A percentile compares a stretch with the other conserved stretches of the same genome.
Conservation (phyloP, 2,329 filamentous ascomycete species). For the Aspergillus fructus region DNA sequence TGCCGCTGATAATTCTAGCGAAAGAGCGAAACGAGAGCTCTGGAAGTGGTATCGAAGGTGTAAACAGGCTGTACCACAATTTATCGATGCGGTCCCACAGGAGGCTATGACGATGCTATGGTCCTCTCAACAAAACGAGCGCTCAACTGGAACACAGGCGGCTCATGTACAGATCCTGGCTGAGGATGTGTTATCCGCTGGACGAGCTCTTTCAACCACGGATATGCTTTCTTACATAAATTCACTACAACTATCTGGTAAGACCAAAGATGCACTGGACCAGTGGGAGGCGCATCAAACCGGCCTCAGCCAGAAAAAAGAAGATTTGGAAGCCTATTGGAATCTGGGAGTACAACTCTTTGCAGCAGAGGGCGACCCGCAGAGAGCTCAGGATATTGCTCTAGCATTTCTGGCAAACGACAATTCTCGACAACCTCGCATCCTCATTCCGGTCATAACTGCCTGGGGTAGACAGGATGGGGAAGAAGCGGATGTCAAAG, state of each 20-base stretch:
- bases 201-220: constrained; percentile 53
- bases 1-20: constrained; percentile 27
- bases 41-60: constrained; percentile 54
- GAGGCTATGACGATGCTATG: constrained; percentile 67
- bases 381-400: constrained; percentile 52
- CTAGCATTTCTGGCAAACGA: constrained; percentile 41
- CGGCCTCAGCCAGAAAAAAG: constrained; percentile 49
- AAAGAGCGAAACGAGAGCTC: constrained; percentile 35
- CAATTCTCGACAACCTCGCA: constrained; percentile 44
- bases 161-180: constrained; percentile 62
- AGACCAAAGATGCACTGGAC: constrained; percentile 59
- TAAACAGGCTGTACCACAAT: constrained; percentile 45
- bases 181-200: constrained; percentile 64
- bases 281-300: constrained; percentile 62
- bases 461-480: constrained; percentile 59
- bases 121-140: constrained; percentile 52
- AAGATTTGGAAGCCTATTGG: constrained; percentile 44
- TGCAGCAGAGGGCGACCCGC: constrained; percentile 46
- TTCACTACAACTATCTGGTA: constrained; percentile 64
- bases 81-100: constrained; percentile 58
- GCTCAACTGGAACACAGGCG: constrained; percentile 51
- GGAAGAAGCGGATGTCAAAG: constrained; percentile 53
- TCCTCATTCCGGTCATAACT: constrained; percentile 65
- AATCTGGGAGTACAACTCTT: constrained; percentile 53
- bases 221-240: constrained; percentile 69